Evolutionary conservation across 345 rosid genomes (phyloP).

Genomic region (Draba incana): DNA sequence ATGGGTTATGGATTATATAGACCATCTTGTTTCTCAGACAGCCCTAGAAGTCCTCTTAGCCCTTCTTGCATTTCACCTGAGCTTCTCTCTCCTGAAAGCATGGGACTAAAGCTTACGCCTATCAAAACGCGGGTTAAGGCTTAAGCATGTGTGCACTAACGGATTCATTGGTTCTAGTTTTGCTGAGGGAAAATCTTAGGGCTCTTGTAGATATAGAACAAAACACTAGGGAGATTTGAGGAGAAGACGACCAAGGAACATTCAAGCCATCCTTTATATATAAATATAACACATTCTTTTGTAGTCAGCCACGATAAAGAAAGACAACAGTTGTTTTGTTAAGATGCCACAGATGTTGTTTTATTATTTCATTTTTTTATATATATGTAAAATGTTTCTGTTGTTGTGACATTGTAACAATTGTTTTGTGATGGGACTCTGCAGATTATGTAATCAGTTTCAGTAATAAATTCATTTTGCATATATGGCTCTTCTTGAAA

Average conservation of each 20-base stretch:
- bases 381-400: slow-evolving; percentile 22
- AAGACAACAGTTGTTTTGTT: slow-evolving; percentile 28
- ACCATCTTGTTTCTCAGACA: slow-evolving; percentile 63
- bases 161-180: slow-evolving; percentile 24
- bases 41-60: slow-evolving; percentile 94
- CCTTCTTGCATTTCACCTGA: slow-evolving; percentile 89
- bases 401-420: slow-evolving; percentile 28
- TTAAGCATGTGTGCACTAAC: slow-evolving; percentile 20
- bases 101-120: slow-evolving; percentile 98
- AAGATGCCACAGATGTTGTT: slow-evolving; percentile 34
- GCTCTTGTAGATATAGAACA: slow-evolving; percentile 45
- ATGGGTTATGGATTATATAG: slow-evolving; percentile 87
- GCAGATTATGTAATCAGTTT: not conserved
- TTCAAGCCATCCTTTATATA: slow-evolving; percentile 17
- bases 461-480: too few relatives aligned
- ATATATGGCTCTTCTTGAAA: too few relatives aligned
- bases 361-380: slow-evolving; percentile 36
- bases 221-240: slow-evolving; percentile 39
- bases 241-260: slow-evolving; percentile 26
- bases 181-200: slow-evolving; percentile 37
- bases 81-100: slow-evolving; percentile 97
- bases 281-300: slow-evolving; percentile 54
- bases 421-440: slow-evolving; percentile 16
- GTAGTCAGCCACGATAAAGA: slow-evolving; percentile 49
- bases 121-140: slow-evolving; percentile 72